Evolutionary conservation across 1,284 basidiomycete species (phyloP), one percentile per base, ranked within the genome.

Genomic region (Puccinia novopanici): DNA sequence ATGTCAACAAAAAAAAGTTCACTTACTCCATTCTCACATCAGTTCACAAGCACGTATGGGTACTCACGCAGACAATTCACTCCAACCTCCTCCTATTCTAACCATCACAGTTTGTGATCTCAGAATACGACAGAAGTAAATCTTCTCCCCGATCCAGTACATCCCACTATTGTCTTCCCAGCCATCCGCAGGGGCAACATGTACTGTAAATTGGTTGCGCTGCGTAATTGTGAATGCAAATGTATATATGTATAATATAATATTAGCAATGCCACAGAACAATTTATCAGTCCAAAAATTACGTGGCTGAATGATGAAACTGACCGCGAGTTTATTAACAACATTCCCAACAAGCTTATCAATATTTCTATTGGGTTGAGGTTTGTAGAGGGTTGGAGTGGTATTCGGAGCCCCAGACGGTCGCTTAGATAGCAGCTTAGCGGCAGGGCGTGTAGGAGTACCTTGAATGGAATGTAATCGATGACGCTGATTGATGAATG

Each of bases 21-120:
- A 57, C 24, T 40, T 52, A 40, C 34, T 42, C 22, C 42, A 45
- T 34, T 6, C n/a, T 24, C 19, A 45, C n/a, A 12, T 59, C 55
- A 42, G 5, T n/a, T 65, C n/a, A n/a, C 48, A 3, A 30, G 17
- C 27, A 48, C 4, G 10, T 42, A 50, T 55, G 22, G 15, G 24
- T 42, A 81, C 82, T 73, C 22, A 82, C 82, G 57, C 84, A n/a
- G 84, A 83, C 8, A 85, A 83, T 81, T 85, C 85, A 63, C 84
- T 83, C 85, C 85, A 85, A 10, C 85, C 85, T n/a, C 85, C 85
- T 17, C 85, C 85, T 13, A 85, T 82, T 4, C 85, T 81, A n/a
- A 85, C 84, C 85, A 85, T 85, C 67, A 85, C 84, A 42, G 81
- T 84, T 48, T 81, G 82, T 10, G 84, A 84, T 13, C 83, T 82